Evolutionary conservation across 225 moss, liverwort and hornwort species (phyloP).

Genomic region (Bryoerythrophyllum caledonicum): DNA sequence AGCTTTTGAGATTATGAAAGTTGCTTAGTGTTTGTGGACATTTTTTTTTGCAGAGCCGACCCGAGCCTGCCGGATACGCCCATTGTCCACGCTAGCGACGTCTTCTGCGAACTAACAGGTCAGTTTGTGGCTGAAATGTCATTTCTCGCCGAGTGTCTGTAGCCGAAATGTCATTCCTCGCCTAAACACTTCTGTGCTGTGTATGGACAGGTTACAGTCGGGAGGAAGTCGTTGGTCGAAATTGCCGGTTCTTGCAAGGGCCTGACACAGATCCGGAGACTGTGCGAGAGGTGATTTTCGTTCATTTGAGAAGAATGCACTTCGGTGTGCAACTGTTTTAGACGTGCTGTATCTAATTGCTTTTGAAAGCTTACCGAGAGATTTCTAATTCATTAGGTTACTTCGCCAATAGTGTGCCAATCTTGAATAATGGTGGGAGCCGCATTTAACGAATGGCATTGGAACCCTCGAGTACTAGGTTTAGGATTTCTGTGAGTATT

Average conservation of each 20-base stretch:
- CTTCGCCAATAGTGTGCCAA: neutral
- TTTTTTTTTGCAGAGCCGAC: conserved; percentile 52
- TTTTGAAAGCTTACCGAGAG: neutral
- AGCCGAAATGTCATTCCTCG: neutral
- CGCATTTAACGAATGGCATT: neutral
- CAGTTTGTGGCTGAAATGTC: neutral
- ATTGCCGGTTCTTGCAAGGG: conserved; percentile 88
- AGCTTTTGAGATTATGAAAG: neutral
- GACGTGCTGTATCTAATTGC: neutral
- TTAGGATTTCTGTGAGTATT: too few species aligned
- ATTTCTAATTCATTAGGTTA: neutral
- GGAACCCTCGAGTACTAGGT: neutral
- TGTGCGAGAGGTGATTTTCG: conserved; percentile 52
- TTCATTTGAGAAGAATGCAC: neutral
- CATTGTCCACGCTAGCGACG: conserved; percentile 81
- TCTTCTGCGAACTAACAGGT: conserved; percentile 73
- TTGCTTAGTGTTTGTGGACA: neutral
- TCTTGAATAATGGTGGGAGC: neutral
- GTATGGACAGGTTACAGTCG: conserved; percentile 61
- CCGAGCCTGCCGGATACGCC: conserved; percentile 62
- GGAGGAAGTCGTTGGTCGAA: conserved; percentile 79
- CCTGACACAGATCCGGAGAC: conserved; percentile 63
- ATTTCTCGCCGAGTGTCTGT: neutral
- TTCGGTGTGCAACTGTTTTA: neutral
- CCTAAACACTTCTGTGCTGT: neutral